Conservation (phyloP, 1,284 basidiomycete genomes). For the Xerocomus nothofagi region DNA sequence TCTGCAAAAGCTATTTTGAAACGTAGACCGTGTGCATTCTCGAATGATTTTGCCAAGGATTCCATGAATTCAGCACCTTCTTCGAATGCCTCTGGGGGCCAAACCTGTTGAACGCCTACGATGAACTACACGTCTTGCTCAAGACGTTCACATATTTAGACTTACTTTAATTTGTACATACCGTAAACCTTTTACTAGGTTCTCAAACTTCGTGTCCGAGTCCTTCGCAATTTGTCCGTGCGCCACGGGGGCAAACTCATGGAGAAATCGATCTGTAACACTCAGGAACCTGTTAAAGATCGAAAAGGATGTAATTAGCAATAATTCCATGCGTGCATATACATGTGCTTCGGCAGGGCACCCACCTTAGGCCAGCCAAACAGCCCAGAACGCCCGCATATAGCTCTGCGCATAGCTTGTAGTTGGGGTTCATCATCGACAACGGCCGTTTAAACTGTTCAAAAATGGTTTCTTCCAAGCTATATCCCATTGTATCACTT, state of each 20-base stretch:
- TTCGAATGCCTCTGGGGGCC: slow-evolving; percentile 92
- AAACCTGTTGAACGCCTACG: slow-evolving; percentile 56
- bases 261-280: slow-evolving; percentile 83
- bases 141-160: slow-evolving; percentile 1
- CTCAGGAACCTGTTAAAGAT: slow-evolving; percentile 66
- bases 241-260: slow-evolving; percentile 74
- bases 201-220: slow-evolving; percentile 77
- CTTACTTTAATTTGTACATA: slow-evolving; percentile 79
- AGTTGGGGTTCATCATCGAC: slow-evolving; percentile 66
- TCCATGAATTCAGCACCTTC: slow-evolving; percentile 92
- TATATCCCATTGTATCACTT: slow-evolving; percentile 74
- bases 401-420: slow-evolving; percentile 76
- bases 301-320: background rate
- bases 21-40: slow-evolving; percentile 79
- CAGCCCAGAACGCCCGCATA: slow-evolving; percentile 83
- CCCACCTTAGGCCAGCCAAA: slow-evolving; percentile 73
- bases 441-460: slow-evolving; percentile 78
- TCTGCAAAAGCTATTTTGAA: slow-evolving; percentile 89
- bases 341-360: background rate
- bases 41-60: slow-evolving; percentile 79
- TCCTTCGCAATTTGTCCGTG: slow-evolving; percentile 77
- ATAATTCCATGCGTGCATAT: background rate
- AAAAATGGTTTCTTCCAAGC: slow-evolving; percentile 83
- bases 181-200: slow-evolving; percentile 75
- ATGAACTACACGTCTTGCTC: background rate